Conservation (phyloP, 345 rosid genomes). For the Populus simonii region DNA sequence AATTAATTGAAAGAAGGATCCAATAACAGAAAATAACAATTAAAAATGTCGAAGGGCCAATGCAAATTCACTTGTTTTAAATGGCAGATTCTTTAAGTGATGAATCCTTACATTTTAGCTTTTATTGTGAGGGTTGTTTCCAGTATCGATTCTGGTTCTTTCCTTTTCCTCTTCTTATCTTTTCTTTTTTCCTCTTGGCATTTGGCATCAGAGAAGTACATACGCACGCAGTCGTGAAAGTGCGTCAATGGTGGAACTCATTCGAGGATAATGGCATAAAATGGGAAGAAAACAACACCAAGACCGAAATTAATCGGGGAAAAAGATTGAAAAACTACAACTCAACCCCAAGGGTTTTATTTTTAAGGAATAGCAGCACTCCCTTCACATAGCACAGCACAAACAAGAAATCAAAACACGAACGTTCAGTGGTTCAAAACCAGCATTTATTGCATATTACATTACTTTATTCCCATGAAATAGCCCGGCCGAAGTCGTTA, state of each 20-base stretch:
- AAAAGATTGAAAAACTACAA: neutral
- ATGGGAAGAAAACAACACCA: neutral
- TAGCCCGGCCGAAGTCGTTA: neutral
- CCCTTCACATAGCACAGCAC: neutral
- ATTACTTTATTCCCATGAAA: neutral
- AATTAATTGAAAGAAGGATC: too few species aligned
- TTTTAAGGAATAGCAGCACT: neutral
- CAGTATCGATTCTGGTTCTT: neutral
- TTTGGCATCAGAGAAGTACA: neutral
- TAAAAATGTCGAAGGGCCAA: too few species aligned
- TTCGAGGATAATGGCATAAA: neutral
- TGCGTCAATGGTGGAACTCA: neutral
- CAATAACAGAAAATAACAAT: too few species aligned
- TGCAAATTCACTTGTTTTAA: too few species aligned
- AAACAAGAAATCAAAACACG: neutral
- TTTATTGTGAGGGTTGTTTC: too few species aligned
- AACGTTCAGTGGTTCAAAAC: neutral
- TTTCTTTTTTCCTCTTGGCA: neutral
- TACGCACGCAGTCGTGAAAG: neutral
- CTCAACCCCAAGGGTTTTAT: neutral
- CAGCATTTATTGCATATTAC: neutral
- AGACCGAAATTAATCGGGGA: neutral
- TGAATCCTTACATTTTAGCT: too few species aligned
- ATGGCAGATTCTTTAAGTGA: too few species aligned
- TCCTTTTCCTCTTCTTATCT: too few species aligned